Conservation (phyloP, 1,284 basidiomycete species). For the Sporisorium graminicola region DNA sequence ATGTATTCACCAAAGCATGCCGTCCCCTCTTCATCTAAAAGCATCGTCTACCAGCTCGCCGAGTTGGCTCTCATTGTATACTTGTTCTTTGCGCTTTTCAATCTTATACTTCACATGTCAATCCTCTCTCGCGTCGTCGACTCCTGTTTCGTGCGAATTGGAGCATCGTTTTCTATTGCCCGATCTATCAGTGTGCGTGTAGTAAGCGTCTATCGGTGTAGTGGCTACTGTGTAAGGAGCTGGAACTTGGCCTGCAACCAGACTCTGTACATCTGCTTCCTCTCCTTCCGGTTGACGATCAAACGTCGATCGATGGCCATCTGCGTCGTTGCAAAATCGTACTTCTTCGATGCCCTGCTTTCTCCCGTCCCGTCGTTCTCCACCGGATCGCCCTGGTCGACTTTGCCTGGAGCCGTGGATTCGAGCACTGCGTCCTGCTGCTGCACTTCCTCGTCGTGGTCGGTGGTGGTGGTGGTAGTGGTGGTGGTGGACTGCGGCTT, state of each 20-base stretch:
- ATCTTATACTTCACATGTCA: too few species aligned
- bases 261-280: slow-evolving; percentile 66
- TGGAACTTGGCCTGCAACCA: slow-evolving; percentile 67
- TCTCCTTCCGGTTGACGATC: slow-evolving; percentile 67
- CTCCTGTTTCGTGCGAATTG: too few species aligned
- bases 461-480: slow-evolving; percentile 1
- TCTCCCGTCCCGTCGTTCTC: too few species aligned
- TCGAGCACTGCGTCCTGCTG: too few species aligned
- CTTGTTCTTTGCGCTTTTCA: not conserved
- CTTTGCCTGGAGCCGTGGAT: not conserved
- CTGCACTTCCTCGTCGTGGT: not conserved
- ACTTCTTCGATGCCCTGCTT: too few species aligned
- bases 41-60: not conserved
- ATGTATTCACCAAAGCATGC: too few species aligned
- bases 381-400: not conserved
- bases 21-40: not conserved
- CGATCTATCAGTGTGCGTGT: not conserved
- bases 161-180: not conserved
- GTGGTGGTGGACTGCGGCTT: slow-evolving; percentile 30
- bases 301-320: slow-evolving; percentile 66
- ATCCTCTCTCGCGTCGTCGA: too few species aligned
- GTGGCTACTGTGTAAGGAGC: slow-evolving; percentile 5
- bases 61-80: not conserved
- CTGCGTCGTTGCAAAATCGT: slow-evolving; percentile 61
- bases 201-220: not conserved